Evolutionary conservation across 805 yeast species (phyloP), one percentile per base, ranked within the genome.

Genomic region (Danielozyma ontarioensis): DNA sequence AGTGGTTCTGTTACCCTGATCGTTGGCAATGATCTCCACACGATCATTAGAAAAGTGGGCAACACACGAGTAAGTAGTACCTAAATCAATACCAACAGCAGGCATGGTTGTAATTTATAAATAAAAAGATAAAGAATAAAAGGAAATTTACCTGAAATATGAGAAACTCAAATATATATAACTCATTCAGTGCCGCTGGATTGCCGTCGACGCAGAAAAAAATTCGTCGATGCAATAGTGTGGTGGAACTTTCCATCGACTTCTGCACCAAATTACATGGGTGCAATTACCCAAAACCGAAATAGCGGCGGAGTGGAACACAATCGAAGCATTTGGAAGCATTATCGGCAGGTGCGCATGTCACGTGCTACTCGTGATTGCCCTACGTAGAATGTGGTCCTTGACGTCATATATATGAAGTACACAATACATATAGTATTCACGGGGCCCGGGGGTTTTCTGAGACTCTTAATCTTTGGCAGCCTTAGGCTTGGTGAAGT

Each of bases 401-500:
- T n/a, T n/a, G n/a, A n/a, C n/a, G n/a, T n/a, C n/a, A n/a, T n/a
- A n/a, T n/a, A n/a, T n/a, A n/a, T n/a, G n/a, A n/a, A n/a, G n/a
- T n/a, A n/a, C n/a, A n/a, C n/a, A n/a, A n/a, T n/a, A n/a, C n/a
- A n/a, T n/a, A n/a, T n/a, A n/a, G n/a, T n/a, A n/a, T n/a, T n/a
- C n/a, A n/a, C n/a, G n/a, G n/a, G n/a, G n/a, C n/a, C n/a, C n/a
- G n/a, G n/a, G n/a, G n/a, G n/a, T n/a, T n/a, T n/a, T n/a, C n/a
- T n/a, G n/a, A n/a, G n/a, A n/a, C n/a, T n/a, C n/a, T 21, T 5
- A 10, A 11, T 6, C 35, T 18, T 38, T 40, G 25, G 38, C 34
- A 22, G 42, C 32, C 52, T 59, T 62, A 35, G 64, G 64, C 47
- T 59, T 59, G 27, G 57, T 53, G 48, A 50, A 50, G 41, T 64